Evolutionary conservation across 805 yeast species (phyloP), one percentile per base, ranked within the genome.

Genomic region (Yarrowia yakushimensis): DNA sequence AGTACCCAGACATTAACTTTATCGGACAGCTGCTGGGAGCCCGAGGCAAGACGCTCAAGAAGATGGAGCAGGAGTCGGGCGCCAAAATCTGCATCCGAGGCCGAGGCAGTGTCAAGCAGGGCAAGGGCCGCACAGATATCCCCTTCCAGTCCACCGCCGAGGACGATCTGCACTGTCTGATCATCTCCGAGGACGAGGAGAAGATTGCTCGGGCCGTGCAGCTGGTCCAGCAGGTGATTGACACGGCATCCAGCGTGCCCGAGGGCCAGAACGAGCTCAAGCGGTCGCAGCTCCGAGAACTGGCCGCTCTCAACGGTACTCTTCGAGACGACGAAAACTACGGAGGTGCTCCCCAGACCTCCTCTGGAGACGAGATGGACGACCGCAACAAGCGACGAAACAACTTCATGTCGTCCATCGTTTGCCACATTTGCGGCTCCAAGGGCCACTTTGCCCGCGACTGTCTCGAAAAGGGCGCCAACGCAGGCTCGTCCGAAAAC

Each of bases 291-390:
- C 79, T 94, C 64, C 81, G 97, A 66, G 97, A 93, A 70, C 79
- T 94, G 68, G 99, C 99, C 0, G 87, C 89, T 23, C 78, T 94
- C 63, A 96, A 94, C 75, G 99, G 99, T 74, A 94, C 99, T 0
- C 78, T 91, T 50, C 81, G 98, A 62, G 96, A 89, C 69, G 93
- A 87, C 66, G 85, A 82, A 54, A 83, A 80, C 63, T 78, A 84
- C 63, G 80, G 84, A 0, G 87, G 93, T 71, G 77, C 81, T 15
- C 76, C 76, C 46, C 88, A 93, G 75, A 89, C 90, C 4, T 78
- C 84, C 39, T 73, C 77, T 52, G 92, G 91, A 0, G 61, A 55
- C 30, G 61, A 55, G 36, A 17, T 55, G 46, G 61, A 55, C 30
- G 61, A 55, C 61, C 59, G 59, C 23, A 91, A 87, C 69, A 79